Evolutionary conservation across 352 stramenopile genomes (phyloP), one percentile per base, ranked within the genome.

Genomic region (Thraustochytrium striatum): DNA sequence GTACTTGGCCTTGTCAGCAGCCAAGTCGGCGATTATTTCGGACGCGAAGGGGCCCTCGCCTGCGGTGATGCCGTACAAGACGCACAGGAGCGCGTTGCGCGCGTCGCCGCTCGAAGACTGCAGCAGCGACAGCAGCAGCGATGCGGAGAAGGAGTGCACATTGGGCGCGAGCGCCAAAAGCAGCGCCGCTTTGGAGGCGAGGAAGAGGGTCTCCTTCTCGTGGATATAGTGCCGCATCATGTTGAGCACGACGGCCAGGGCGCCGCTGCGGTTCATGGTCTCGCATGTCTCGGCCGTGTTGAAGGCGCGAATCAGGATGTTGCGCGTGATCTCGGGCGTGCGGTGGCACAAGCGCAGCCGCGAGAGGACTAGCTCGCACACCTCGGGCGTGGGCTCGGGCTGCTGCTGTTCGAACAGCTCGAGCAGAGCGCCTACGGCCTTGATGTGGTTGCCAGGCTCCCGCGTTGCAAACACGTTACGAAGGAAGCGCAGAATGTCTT

Each of bases 171-270:
- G 55, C 55, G 55, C 55, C 9, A 62, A n/a, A 9, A 62, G 25
- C 55, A 62, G n/a, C 9, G 55, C 55, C n/a, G 32, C 55, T n/a
- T 62, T 62, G 55, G 9, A 25, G 9, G 55, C 55, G 9, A 38
- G 9, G 25, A 62, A 62, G 25, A 62, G 32, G 9, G 55, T 62
- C 55, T 9, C 9, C 25, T 36, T 30, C 9, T 62, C 55, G 9
- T 25, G 9, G 32, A 62, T 62, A n/a, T 62, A 36, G 32, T 62
- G 55, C 9, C 55, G 55, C 55, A 62, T 62, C 55, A 62, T 62
- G 55, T 62, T 62, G 32, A 62, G 55, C 9, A 62, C 55, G 9
- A 62, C 55, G 9, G 55, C 33, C 9, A 62, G 55, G 9, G 55
- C 55, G 55, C 55, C 55, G 32, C 25, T 9, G 8, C 9, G 9